Evolutionary conservation across 2,329 filamentous ascomycete species (phyloP).

Genomic region (Penicillium sp.): DNA sequence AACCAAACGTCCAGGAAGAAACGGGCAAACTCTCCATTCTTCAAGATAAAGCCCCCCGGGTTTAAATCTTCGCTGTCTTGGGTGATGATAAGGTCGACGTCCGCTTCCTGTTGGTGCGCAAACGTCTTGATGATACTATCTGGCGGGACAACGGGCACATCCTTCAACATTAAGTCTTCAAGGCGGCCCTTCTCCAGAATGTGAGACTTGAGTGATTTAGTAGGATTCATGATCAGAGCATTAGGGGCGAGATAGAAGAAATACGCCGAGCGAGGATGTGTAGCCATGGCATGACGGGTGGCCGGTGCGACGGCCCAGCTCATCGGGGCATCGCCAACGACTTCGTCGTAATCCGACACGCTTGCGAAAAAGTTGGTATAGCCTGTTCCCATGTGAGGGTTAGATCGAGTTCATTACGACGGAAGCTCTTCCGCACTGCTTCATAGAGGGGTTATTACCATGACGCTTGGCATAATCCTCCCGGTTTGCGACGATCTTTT

Average conservation of each 20-base stretch:
- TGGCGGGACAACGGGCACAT: constrained; percentile 79
- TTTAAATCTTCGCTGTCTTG: constrained; percentile 76
- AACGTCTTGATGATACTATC: constrained; percentile 97
- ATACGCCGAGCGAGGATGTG: constrained; percentile 65
- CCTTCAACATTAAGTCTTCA: constrained; percentile 71
- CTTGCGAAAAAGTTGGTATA: constrained; percentile 78
- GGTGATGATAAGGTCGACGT: constrained; percentile 72
- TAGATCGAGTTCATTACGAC: neutral
- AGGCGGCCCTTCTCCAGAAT: constrained; percentile 60
- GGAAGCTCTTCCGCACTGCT: neutral
- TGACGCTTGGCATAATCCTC: constrained; percentile 75
- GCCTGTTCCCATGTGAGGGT: constrained; percentile 44
- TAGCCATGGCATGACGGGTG: constrained; percentile 76
- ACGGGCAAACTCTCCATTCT: constrained; percentile 79
- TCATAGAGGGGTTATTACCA: constrained; percentile 47
- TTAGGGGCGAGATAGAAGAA: constrained; percentile 83
- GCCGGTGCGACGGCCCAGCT: constrained; percentile 65
- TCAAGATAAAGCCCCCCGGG: constrained; percentile 67
- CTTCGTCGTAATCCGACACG: constrained; percentile 58
- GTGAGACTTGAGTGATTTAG: constrained; percentile 58
- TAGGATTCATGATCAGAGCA: constrained; percentile 78
- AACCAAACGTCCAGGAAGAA: constrained; percentile 95
- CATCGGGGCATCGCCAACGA: constrained; percentile 35
- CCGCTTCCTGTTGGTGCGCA: constrained; percentile 63
- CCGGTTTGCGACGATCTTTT: constrained; percentile 71